Base-by-base conservation (phyloP, 2,329 filamentous ascomycete species). In the Aspergillus eucalypticola region DNA sequence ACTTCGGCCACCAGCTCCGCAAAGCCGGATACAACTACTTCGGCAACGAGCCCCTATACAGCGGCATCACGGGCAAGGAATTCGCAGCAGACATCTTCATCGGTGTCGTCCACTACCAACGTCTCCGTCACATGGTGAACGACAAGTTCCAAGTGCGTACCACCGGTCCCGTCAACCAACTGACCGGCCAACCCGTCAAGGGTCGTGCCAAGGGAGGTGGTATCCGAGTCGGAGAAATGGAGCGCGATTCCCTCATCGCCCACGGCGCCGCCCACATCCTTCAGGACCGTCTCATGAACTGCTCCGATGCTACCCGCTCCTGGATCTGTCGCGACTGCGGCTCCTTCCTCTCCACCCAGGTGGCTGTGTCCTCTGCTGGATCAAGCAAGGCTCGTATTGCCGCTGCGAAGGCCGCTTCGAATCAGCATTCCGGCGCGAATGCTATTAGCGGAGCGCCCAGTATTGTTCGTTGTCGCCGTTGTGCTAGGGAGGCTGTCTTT, bases 211-310 rank as follows among this genome's bases (percentile, higher is more conserved):
- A 94, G 78, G 95, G 94, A 73, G 95, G 95, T 80, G 95, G 95
- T 88, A 97, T 99, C 74, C 92, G 95, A 83, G 94, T 99, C 29
- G 95, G 95, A 78, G 95, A 99, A 79, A 99, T 99, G 95, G 95
- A 99, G 81, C 90, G 95, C 67, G 95, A 99, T 76, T 91, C 94
- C 3, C 83, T 99, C 21, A 86, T 99, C 59, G 95, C 95, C 4
- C 95, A 99, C 82, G 95, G 95, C 23, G 95, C 93, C 2, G 93
- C 94, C 3, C 98, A 96, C 81, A 79, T 99, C 61, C 85, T 99
- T 5, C 95, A 99, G 75, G 95, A 99, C 76, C 90, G 95, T 60
- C 83, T 99, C 61, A 88, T 99, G 82, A 98, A 99, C 81, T 99
- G 95, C 79, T 96, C 91, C 55, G 95, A 99, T 77, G 96, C 96